Percentiles rank a stretch among this genome's conserved stretches.
Conservation (phyloP, 2,329 filamentous ascomycete species). For the Podosphaera aphanis region DNA sequence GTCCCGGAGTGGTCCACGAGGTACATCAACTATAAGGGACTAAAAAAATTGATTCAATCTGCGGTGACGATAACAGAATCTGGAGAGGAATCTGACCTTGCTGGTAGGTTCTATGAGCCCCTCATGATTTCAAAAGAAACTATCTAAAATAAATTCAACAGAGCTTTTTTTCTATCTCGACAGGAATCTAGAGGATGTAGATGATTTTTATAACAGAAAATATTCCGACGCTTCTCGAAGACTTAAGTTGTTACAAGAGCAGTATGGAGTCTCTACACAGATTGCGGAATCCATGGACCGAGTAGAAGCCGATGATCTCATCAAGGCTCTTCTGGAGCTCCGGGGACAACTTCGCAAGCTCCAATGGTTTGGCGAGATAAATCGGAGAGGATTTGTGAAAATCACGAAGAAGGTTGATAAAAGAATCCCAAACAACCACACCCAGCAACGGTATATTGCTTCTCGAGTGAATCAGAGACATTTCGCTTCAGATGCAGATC, state of each 20-base stretch:
- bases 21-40: conserved; percentile 73
- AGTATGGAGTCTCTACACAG: conserved; percentile 56
- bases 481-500: conserved; percentile 53
- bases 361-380: conserved; percentile 96
- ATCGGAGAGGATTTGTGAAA: conserved; percentile 83
- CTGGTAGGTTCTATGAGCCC: conserved; percentile 33
- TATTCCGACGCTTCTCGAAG: conserved; percentile 65
- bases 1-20: conserved; percentile 67
- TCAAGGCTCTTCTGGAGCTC: conserved; percentile 72
- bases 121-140: conserved; percentile 6
- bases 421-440: conserved; percentile 52
- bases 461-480: conserved; percentile 75
- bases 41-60: conserved; percentile 85
- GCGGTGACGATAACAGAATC: conserved; percentile 40
- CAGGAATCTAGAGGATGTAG: conserved; percentile 90
- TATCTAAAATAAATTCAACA: conserved; percentile 20
- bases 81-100: conserved; percentile 62
- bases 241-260: conserved; percentile 64
- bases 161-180: conserved; percentile 95
- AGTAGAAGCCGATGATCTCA: conserved; percentile 77
- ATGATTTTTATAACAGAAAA: conserved; percentile 92
- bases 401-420: conserved; percentile 99
- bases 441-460: conserved; percentile 67
- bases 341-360: conserved; percentile 72
- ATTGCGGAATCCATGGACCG: conserved; percentile 51